Conservation (phyloP, 768 basidiomycete genomes). For the Auriscalpium microsporum region DNA sequence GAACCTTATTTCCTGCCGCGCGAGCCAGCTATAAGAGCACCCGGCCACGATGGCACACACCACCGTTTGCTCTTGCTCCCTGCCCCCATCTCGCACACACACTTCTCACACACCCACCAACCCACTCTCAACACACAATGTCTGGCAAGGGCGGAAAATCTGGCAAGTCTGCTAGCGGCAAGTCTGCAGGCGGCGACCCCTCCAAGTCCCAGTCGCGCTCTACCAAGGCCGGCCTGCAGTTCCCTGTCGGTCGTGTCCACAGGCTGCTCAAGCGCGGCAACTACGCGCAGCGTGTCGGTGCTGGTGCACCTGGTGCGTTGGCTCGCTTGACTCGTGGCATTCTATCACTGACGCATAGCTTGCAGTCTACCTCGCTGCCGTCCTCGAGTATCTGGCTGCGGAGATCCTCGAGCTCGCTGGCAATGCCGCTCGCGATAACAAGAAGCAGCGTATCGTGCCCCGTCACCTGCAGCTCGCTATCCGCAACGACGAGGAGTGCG, state of each 20-base stretch:
- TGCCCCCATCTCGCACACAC: constrained; percentile 1
- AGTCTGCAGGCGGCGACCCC: constrained; percentile 35
- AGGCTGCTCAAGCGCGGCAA: constrained; percentile 82
- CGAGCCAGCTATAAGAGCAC: constrained; percentile 1
- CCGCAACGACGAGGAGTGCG: constrained; percentile 86
- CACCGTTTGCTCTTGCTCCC: background rate
- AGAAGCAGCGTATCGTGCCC: constrained; percentile 93
- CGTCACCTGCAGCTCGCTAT: constrained; percentile 93
- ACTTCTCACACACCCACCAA: constrained; percentile 16
- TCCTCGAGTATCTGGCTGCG: constrained; percentile 87
- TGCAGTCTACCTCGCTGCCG: constrained; percentile 83
- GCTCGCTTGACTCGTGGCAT: background rate
- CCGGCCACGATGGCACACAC: background rate
- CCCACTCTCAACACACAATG: constrained; percentile 26
- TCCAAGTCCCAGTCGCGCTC: constrained; percentile 60
- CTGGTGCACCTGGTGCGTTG: constrained; percentile 69
- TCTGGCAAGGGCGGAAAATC: constrained; percentile 56
- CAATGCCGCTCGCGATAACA: constrained; percentile 84
- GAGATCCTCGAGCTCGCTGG: constrained; percentile 93
- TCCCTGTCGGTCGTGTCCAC: constrained; percentile 91
- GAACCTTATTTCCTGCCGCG: constrained; percentile 15
- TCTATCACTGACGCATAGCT: background rate
- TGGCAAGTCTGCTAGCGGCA: constrained; percentile 27
- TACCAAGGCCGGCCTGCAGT: constrained; percentile 70
- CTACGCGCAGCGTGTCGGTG: constrained; percentile 81